A percentile compares a stretch with the other conserved stretches of the same genome.
Evolutionary conservation across 2,329 filamentous ascomycete species (phyloP).

Genomic region (Periconia sp.): DNA sequence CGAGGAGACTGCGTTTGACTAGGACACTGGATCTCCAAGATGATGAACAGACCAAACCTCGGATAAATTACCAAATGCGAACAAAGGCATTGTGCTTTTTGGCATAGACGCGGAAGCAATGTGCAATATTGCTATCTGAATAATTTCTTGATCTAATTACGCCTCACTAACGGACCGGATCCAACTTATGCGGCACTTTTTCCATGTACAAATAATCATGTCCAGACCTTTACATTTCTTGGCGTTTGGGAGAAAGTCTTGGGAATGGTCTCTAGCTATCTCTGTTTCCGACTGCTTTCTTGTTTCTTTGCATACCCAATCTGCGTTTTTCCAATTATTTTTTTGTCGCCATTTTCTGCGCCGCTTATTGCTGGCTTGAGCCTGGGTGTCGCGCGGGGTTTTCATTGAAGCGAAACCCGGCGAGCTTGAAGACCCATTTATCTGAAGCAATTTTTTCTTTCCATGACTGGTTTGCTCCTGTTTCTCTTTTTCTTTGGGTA

Average conservation of each 20-base stretch:
- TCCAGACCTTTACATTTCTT: constrained; percentile 3
- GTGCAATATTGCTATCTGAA: constrained; percentile 14
- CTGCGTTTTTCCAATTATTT: neutral
- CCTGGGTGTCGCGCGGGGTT: neutral
- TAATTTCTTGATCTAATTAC: constrained; percentile 37
- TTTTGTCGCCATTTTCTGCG: no score
- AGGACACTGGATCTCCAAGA: constrained; percentile 1
- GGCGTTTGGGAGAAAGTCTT: constrained; percentile 10
- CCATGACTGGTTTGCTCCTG: neutral
- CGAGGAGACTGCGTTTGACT: constrained; percentile 38
- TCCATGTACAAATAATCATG: constrained; percentile 18
- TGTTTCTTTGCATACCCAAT: constrained; percentile 5
- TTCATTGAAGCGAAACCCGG: neutral
- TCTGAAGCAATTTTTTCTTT: neutral
- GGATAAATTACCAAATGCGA: neutral
- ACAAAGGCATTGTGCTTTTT: constrained; percentile 5
- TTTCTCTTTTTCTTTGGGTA: neutral
- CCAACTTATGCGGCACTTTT: constrained; percentile 13
- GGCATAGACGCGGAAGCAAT: constrained; percentile 3
- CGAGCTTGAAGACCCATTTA: neutral
- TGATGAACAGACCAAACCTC: neutral
- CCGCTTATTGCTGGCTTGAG: no score
- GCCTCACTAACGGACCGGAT: constrained; percentile 26
- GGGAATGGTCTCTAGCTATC: neutral
- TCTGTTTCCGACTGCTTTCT: neutral